phyloP scores from a whole-genome alignment of 208 protist species.

The Naegleria gruberi region DNA sequence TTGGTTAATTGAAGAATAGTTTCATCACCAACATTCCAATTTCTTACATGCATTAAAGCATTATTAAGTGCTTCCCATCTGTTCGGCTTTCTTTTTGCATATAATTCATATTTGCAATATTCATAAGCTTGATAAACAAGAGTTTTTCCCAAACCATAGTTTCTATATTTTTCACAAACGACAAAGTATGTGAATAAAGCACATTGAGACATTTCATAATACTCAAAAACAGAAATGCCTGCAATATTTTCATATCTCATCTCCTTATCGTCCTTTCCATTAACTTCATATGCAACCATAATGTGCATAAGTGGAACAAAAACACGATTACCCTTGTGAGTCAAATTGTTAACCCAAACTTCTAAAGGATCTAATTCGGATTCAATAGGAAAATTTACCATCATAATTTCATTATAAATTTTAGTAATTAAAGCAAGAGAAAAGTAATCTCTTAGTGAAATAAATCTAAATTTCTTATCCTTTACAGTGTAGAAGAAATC shows the following conservation, averaged over 20 bases:
- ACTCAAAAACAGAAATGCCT: slow-evolving; percentile 33
- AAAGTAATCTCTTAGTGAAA: not conserved
- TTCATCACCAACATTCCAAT: slow-evolving; percentile 14
- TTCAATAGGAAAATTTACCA: slow-evolving; percentile 35
- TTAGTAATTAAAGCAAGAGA: not conserved
- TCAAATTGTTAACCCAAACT: slow-evolving; percentile 22
- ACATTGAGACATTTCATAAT: slow-evolving; percentile 30
- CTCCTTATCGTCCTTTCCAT: not conserved
- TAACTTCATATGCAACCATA: slow-evolving; percentile 19
- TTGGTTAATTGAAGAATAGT: not conserved
- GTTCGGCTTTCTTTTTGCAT: not conserved
- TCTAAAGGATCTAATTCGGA: slow-evolving; percentile 36
- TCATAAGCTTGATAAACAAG: slow-evolving; percentile 22
- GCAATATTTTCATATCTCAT: not conserved
- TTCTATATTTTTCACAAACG: slow-evolving; percentile 27
- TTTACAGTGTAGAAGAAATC: not conserved
- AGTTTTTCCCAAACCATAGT: slow-evolving; percentile 27
- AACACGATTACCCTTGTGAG: not conserved
- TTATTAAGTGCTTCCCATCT: slow-evolving; percentile 1
- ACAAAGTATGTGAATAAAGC: slow-evolving; percentile 35
- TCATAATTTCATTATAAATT: slow-evolving; percentile 33
- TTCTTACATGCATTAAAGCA: slow-evolving; percentile 14
- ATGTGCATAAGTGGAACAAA: slow-evolving; percentile 29
- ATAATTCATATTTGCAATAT: slow-evolving; percentile 10
- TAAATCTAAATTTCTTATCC: not conserved